phyloP scores from a whole-genome alignment of 2,329 filamentous ascomycete species.

The Aureobasidium sp. region DNA sequence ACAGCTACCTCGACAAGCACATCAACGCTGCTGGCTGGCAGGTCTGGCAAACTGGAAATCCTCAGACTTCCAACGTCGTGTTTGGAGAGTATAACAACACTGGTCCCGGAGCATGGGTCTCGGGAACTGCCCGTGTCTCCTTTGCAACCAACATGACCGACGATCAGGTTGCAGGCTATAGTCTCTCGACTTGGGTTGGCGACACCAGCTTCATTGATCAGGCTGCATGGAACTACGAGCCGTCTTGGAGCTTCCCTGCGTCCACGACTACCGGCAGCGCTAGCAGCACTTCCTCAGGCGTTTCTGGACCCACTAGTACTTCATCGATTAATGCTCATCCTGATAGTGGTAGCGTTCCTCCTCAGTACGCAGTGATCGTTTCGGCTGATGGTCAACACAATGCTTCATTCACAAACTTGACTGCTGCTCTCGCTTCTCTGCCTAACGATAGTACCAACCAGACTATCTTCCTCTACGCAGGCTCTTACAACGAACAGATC shows the following conservation, averaged over 20 bases:
- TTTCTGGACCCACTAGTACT: conserved; percentile 19
- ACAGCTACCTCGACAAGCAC: conserved; percentile 43
- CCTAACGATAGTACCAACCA: conserved; percentile 28
- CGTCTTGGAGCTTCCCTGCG: conserved; percentile 27
- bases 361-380: conserved; percentile 36
- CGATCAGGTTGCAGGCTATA: conserved; percentile 29
- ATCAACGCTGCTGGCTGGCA: conserved; percentile 52
- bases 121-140: conserved; percentile 39
- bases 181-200: conserved; percentile 32
- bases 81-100: conserved; percentile 54
- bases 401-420: conserved; percentile 28
- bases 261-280: conserved; percentile 15
- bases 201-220: conserved; percentile 37
- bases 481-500: conserved; percentile 36
- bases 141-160: conserved; percentile 36
- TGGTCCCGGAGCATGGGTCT: conserved; percentile 46
- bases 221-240: conserved; percentile 32
- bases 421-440: conserved; percentile 30
- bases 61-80: conserved; percentile 43
- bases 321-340: conserved; percentile 31
- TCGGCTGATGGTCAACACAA: conserved; percentile 27
- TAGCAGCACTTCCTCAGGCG: background rate
- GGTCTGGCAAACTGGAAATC: conserved; percentile 42
- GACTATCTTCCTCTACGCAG: conserved; percentile 35
- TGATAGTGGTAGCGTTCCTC: conserved; percentile 34